These are phyloP conservation scores for Trichoderma sp. DNA, from an alignment of 2,329 filamentous ascomycete species.

Conservation along the genomic window DNA sequence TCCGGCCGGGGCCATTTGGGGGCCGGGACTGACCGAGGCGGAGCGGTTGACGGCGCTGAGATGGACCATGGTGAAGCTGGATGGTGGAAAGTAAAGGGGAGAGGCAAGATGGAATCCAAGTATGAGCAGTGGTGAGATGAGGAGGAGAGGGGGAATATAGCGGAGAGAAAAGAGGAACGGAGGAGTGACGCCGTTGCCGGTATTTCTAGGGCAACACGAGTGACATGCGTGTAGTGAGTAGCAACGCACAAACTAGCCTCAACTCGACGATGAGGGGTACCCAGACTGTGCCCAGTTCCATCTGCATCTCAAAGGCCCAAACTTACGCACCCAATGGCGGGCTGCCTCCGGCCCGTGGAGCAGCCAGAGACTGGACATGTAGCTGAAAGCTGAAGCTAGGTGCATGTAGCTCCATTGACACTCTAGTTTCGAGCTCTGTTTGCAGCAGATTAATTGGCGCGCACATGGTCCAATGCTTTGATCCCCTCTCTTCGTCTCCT, in stretches of 20 bases:
- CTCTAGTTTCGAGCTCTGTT: background rate
- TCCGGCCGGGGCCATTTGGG: background rate
- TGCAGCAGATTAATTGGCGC: background rate
- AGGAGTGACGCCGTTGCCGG: background rate
- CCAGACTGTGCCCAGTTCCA: background rate
- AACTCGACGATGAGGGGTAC: background rate
- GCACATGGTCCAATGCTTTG: background rate
- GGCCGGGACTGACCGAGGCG: conserved; percentile 27
- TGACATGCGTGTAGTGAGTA: background rate
- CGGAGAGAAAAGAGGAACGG: background rate
- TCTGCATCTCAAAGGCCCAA: background rate
- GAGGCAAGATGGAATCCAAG: too few species aligned
- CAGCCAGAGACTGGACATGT: too few species aligned
- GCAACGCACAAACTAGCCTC: background rate
- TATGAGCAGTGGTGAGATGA: too few species aligned
- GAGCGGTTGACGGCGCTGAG: conserved; percentile 47
- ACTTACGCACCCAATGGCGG: background rate
- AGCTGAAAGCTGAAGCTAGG: conserved; percentile 1
- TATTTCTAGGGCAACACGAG: conserved; percentile 1
- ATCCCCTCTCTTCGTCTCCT: background rate
- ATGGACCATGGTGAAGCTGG: conserved; percentile 51
- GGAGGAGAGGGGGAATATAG: background rate
- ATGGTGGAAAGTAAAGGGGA: background rate
- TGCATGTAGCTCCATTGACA: background rate
- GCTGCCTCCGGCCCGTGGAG: background rate